Percentiles rank a stretch among this genome's conserved stretches.
These are phyloP conservation scores for Gossypium ekmanianum DNA, from an alignment of 345 rosid genomes.

Conservation along the genomic window DNA sequence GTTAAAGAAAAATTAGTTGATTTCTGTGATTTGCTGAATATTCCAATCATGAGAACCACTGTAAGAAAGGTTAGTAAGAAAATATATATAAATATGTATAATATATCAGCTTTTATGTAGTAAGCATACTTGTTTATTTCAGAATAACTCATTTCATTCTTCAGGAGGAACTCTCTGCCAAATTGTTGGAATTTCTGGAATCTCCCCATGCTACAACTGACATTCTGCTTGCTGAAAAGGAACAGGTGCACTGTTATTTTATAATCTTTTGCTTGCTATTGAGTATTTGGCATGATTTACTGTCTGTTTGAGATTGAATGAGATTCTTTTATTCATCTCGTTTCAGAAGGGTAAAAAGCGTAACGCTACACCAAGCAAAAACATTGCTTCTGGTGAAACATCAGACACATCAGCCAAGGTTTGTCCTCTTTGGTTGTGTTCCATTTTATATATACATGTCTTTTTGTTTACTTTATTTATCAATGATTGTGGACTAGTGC, in stretches of 20 bases:
- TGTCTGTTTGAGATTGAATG: constrained; percentile 16
- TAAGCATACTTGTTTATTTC: neutral
- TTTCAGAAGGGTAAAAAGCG: constrained; percentile 70
- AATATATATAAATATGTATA: neutral
- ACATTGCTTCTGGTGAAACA: constrained; percentile 45
- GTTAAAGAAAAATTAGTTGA: constrained; percentile 76
- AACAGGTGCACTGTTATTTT: constrained; percentile 45
- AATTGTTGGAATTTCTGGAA: constrained; percentile 88
- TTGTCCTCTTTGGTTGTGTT: constrained; percentile 15
- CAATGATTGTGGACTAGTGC: neutral
- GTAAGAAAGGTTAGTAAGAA: constrained; percentile 58
- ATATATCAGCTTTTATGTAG: neutral
- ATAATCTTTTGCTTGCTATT: neutral
- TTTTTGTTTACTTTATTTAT: neutral
- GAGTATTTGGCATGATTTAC: neutral
- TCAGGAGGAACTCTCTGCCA: constrained; percentile 82
- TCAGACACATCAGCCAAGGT: constrained; percentile 68
- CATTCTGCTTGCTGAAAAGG: constrained; percentile 73
- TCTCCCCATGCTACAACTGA: constrained; percentile 81
- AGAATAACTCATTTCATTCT: constrained; percentile 1
- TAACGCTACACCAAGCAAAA: constrained; percentile 43
- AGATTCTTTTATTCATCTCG: constrained; percentile 20
- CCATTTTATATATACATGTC: neutral
- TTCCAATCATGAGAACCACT: constrained; percentile 61
- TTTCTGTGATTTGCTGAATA: constrained; percentile 86